These are phyloP conservation scores for Buxus sempervirens DNA, from an alignment of 164 flowering plant species.

Conservation along the genomic window DNA sequence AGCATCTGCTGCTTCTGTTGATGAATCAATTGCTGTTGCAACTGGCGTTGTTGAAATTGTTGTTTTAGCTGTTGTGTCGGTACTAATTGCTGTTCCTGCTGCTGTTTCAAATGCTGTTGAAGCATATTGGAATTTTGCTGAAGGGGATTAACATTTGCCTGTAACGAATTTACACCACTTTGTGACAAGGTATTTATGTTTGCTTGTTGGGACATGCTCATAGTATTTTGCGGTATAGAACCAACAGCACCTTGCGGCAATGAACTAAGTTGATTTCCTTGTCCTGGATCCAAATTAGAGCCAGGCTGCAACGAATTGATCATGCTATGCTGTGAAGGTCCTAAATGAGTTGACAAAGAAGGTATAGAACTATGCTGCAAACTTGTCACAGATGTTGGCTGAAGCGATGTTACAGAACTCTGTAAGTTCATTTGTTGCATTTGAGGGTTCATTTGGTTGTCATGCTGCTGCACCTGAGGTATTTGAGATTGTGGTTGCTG, in stretches of 20 bases:
- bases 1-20: slow-evolving; percentile 33
- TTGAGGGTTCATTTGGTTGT: slow-evolving; percentile 63
- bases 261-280: slow-evolving; percentile 47
- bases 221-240: slow-evolving; percentile 58
- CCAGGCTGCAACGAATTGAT: slow-evolving; percentile 48
- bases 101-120: slow-evolving; percentile 61
- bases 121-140: slow-evolving; percentile 50
- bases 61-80: slow-evolving; percentile 53
- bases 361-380: slow-evolving; percentile 50
- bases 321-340: slow-evolving; percentile 48
- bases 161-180: slow-evolving; percentile 44
- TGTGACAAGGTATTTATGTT: slow-evolving; percentile 48
- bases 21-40: slow-evolving; percentile 49
- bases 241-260: slow-evolving; percentile 49
- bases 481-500: slow-evolving; percentile 51
- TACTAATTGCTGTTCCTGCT: slow-evolving; percentile 47
- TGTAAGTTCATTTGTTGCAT: slow-evolving; percentile 55
- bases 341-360: slow-evolving; percentile 37
- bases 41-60: slow-evolving; percentile 48
- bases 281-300: slow-evolving; percentile 66
- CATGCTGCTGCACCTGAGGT: slow-evolving; percentile 57
- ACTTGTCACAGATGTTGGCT: slow-evolving; percentile 35
- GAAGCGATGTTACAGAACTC: slow-evolving; percentile 42
- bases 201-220: slow-evolving; percentile 50
- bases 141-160: slow-evolving; percentile 44